Conservation (phyloP, 2,329 filamentous ascomycete genomes). For the Colletotrichum ledebouriae region DNA sequence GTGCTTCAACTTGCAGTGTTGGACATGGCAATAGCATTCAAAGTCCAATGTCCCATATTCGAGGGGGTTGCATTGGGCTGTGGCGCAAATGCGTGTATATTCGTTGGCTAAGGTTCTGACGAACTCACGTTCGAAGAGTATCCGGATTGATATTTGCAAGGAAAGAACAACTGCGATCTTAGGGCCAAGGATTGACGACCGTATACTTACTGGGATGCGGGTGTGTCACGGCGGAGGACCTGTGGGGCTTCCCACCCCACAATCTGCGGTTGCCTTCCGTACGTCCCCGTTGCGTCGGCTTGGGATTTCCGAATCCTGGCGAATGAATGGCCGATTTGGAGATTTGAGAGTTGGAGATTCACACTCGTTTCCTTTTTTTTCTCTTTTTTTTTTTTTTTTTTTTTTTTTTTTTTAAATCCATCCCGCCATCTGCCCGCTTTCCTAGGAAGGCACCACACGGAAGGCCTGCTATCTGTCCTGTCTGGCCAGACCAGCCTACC, state of each 20-base stretch:
- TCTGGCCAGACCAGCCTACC: conserved; percentile 10
- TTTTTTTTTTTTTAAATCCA: not conserved
- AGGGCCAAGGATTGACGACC: conserved; percentile 5
- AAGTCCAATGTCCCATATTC: conserved; percentile 6
- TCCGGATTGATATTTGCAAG: conserved; percentile 8
- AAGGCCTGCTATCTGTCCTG: too few relatives aligned
- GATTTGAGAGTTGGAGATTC: not conserved
- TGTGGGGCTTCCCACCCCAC: conserved; percentile 22
- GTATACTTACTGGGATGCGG: not conserved
- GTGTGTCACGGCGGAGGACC: not conserved
- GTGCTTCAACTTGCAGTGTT: not conserved
- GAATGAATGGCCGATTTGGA: conserved; percentile 2
- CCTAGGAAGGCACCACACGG: too few relatives aligned
- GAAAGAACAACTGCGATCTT: not conserved
- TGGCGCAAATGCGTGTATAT: not conserved
- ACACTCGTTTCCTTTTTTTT: conserved; percentile 8
- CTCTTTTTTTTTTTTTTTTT: too few relatives aligned
- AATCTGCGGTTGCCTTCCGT: conserved; percentile 34
- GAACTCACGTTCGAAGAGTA: not conserved
- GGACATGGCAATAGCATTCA: not conserved
- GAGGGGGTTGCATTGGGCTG: conserved; percentile 7
- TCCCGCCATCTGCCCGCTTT: not conserved
- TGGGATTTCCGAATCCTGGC: conserved; percentile 37
- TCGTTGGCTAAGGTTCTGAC: not conserved
- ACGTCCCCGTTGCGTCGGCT: conserved; percentile 38